phyloP scores from a whole-genome alignment of 208 protist species.

The Acanthamoeba culbertsoni region DNA sequence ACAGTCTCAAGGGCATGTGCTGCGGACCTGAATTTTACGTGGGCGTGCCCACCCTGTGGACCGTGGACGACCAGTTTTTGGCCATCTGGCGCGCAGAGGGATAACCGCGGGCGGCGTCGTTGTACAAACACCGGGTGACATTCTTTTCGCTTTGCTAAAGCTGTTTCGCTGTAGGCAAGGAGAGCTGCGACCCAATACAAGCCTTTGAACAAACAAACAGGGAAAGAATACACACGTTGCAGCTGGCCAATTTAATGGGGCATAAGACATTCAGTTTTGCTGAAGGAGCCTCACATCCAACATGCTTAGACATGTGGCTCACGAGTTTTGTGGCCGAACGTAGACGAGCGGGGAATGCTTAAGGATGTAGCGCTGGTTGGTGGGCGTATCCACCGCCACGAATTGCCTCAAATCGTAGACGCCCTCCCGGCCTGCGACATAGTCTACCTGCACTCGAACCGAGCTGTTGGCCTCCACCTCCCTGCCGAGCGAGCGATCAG shows the following conservation, averaged over 20 bases:
- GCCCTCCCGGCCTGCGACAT: conserved; percentile 9
- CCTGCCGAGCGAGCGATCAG: not conserved
- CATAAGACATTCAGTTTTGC: too few relatives aligned
- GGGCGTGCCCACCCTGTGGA: conserved; percentile 38
- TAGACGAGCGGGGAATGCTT: conserved; percentile 38
- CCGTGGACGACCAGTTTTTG: conserved; percentile 8
- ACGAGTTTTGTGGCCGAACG: too few relatives aligned
- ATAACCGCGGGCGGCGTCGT: too few relatives aligned
- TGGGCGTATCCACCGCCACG: not conserved
- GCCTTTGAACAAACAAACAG: too few relatives aligned
- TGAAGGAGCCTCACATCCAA: too few relatives aligned
- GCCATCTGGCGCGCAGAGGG: not conserved
- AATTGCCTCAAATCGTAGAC: conserved; percentile 19
- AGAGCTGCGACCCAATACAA: not conserved
- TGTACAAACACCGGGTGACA: too few relatives aligned
- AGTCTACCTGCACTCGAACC: conserved; percentile 20
- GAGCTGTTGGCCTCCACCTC: conserved; percentile 42
- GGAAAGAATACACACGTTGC: too few relatives aligned
- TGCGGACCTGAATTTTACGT: not conserved
- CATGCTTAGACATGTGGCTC: too few relatives aligned
- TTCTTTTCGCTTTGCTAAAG: not conserved
- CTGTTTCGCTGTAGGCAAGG: not conserved
- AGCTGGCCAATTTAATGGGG: too few relatives aligned
- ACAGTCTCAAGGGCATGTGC: conserved; percentile 34
- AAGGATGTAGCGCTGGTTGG: conserved; percentile 14